Conservation (phyloP, 177 flowering plant species). For the Vitis hybrid region DNA sequence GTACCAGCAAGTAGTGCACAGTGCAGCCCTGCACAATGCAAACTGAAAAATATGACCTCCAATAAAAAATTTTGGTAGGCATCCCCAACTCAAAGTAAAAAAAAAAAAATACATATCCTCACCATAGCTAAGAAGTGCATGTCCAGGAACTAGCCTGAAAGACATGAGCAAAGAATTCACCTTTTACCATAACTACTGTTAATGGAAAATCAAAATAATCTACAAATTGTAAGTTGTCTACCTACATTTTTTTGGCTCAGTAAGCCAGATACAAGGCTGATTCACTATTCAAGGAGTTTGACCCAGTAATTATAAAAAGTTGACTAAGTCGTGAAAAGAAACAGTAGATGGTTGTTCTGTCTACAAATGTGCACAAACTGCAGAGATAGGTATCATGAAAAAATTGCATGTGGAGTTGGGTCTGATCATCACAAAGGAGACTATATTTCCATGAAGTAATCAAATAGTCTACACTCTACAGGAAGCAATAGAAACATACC, state of each 20-base stretch:
- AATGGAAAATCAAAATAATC: background rate
- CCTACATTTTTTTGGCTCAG: too few relatives aligned
- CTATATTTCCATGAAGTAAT: too few relatives aligned
- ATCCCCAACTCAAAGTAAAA: background rate
- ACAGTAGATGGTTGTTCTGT: too few relatives aligned
- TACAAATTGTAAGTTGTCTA: background rate
- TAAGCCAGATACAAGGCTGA: too few relatives aligned
- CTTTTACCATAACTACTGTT: background rate
- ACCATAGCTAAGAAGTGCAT: constrained; percentile 78
- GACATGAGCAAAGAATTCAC: background rate
- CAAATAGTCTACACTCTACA: too few relatives aligned
- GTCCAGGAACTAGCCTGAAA: constrained; percentile 83
- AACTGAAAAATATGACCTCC: constrained; percentile 1
- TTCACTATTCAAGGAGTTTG: too few relatives aligned
- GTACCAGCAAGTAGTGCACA: constrained; percentile 91
- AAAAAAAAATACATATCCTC: constrained; percentile 14
- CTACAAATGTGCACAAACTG: too few relatives aligned
- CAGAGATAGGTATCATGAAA: too few relatives aligned
- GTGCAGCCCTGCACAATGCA: constrained; percentile 69
- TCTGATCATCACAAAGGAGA: too few relatives aligned
- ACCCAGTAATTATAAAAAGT: too few relatives aligned
- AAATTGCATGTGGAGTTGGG: too few relatives aligned
- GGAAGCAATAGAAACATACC: constrained; percentile 39
- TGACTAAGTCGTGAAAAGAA: too few relatives aligned
- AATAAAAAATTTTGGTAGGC: background rate